phyloP scores from a whole-genome alignment of 768 basidiomycete species.

The Kwoniella botswanensis region DNA sequence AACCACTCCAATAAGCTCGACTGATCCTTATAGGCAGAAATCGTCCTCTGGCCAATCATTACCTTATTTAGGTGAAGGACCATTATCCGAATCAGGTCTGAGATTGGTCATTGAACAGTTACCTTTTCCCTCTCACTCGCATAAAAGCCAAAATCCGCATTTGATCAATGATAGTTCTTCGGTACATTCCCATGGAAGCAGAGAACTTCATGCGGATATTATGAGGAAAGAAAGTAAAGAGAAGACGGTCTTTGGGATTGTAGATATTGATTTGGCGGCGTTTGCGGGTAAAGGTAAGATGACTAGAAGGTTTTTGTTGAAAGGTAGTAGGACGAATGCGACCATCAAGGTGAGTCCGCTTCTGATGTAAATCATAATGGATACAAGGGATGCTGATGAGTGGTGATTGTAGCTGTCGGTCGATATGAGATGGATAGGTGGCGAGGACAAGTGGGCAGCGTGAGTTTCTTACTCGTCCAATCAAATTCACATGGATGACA shows the following conservation, averaged over 20 bases:
- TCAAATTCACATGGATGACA: background rate
- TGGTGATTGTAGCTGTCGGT: conserved; percentile 31
- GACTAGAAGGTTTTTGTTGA: conserved; percentile 41
- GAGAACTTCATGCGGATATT: background rate
- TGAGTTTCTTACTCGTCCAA: conserved; percentile 23
- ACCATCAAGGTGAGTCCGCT: conserved; percentile 35
- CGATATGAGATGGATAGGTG: conserved; percentile 45
- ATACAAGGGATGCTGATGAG: background rate
- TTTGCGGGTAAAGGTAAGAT: conserved; percentile 46
- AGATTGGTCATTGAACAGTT: conserved; percentile 36
- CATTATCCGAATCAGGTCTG: conserved; percentile 39
- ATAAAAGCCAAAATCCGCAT: background rate
- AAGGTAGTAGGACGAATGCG: conserved; percentile 49
- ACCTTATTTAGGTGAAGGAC: conserved; percentile 41
- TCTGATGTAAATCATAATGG: background rate
- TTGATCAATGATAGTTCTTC: background rate
- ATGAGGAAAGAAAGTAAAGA: conserved; percentile 15
- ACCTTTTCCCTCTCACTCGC: conserved; percentile 7
- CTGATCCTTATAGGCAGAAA: conserved; percentile 10
- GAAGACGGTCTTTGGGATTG: conserved; percentile 34
- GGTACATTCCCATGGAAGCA: background rate
- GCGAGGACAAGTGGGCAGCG: conserved; percentile 46
- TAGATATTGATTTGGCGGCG: conserved; percentile 48
- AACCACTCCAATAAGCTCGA: background rate
- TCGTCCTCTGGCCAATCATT: background rate